Conservation (phyloP, 345 rosid species). For the Eutrema heterophyllum region DNA sequence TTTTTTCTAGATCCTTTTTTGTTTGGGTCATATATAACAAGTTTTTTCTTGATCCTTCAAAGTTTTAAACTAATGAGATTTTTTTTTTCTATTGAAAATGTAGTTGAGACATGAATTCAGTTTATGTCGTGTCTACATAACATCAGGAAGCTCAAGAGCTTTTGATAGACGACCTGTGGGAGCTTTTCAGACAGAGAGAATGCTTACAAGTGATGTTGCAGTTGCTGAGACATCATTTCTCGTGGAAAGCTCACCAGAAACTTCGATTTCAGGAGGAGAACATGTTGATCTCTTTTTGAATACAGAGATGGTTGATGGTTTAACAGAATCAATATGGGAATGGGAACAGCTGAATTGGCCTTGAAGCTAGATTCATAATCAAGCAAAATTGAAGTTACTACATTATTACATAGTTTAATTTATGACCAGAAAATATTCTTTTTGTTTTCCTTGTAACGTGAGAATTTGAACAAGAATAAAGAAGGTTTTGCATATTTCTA, state of each 20-base stretch:
- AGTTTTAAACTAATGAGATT: background rate
- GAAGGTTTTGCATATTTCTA: no score
- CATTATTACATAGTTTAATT: background rate
- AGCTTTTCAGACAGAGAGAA: conserved; percentile 26
- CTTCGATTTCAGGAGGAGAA: conserved; percentile 43
- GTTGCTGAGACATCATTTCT: conserved; percentile 30
- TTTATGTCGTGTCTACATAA: conserved; percentile 75
- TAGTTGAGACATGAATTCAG: conserved; percentile 82
- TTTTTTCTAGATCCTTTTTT: background rate
- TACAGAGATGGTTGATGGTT: conserved; percentile 33
- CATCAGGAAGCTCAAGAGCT: conserved; percentile 69
- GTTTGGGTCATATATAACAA: no score
- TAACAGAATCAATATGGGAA: conserved; percentile 38
- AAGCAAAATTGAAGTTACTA: background rate
- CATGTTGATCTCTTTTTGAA: conserved; percentile 32
- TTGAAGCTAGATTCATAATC: conserved; percentile 17
- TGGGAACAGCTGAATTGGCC: conserved; percentile 56
- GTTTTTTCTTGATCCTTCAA: background rate
- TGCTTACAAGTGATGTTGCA: conserved; percentile 20
- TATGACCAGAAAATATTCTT: background rate
- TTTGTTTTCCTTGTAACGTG: conserved; percentile 7
- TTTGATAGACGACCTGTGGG: conserved; percentile 88
- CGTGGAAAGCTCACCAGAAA: conserved; percentile 42
- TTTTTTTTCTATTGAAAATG: conserved; percentile 22
- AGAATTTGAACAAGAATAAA: conserved; percentile 7